Conservation (phyloP, 176 grass and related monocot genomes). For the Oryza brachyantha region DNA sequence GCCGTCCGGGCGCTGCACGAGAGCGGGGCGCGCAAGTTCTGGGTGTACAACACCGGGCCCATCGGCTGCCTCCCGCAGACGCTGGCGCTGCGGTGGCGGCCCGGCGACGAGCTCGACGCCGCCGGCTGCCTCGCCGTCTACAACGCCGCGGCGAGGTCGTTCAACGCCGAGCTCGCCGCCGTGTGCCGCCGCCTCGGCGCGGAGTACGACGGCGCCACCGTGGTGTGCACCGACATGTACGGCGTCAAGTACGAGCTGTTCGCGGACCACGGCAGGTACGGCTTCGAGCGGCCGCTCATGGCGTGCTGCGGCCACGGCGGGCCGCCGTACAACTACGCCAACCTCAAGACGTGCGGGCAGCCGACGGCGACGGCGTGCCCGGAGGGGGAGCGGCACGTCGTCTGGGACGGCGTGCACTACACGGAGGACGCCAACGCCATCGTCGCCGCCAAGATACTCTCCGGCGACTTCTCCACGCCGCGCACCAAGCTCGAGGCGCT, state of each 20-base stretch:
- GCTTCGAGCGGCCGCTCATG: slow-evolving; percentile 41
- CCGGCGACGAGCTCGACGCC: slow-evolving; percentile 24
- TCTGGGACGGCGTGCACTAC: slow-evolving; percentile 46
- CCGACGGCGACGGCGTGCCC: slow-evolving; percentile 25
- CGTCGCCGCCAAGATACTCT: slow-evolving; percentile 31
- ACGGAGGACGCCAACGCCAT: slow-evolving; percentile 44
- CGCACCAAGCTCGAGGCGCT: slow-evolving; percentile 21
- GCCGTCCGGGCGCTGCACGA: slow-evolving; percentile 13
- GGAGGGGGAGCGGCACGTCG: slow-evolving; percentile 24
- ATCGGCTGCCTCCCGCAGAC: slow-evolving; percentile 29
- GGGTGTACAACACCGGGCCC: slow-evolving; percentile 39
- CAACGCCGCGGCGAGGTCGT: slow-evolving; percentile 20
- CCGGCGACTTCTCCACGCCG: slow-evolving; percentile 32
- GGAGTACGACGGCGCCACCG: slow-evolving; percentile 5
- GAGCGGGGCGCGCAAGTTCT: slow-evolving; percentile 29
- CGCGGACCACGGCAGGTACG: slow-evolving; percentile 25
- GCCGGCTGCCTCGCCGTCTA: slow-evolving; percentile 29
- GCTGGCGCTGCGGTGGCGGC: slow-evolving; percentile 10
- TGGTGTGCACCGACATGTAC: slow-evolving; percentile 38
- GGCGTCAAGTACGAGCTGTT: slow-evolving; percentile 44
- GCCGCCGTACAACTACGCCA: slow-evolving; percentile 36
- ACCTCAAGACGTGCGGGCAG: slow-evolving; percentile 20
- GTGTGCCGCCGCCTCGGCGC: slow-evolving; percentile 15
- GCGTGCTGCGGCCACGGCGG: slow-evolving; percentile 41
- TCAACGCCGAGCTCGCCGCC: slow-evolving; percentile 17